These are phyloP conservation scores for Omphalotus guepiniiformis DNA, from an alignment of 768 basidiomycete genomes.

Conservation along the genomic window DNA sequence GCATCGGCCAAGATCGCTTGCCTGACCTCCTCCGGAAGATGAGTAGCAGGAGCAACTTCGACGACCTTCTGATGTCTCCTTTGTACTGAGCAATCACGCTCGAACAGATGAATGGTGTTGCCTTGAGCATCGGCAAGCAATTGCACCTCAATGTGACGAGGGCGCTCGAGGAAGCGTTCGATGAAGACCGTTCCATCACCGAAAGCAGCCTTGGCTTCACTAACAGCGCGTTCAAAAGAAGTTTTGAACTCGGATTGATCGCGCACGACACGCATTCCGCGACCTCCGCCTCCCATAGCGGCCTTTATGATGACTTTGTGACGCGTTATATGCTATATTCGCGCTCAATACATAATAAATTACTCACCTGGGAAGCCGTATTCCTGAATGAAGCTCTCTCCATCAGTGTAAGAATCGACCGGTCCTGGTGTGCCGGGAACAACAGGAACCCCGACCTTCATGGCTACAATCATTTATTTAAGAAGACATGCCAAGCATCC, in stretches of 20 bases:
- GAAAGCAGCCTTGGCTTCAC: constrained; percentile 94
- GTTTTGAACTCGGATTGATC: constrained; percentile 89
- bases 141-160: constrained; percentile 97
- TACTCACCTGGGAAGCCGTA: constrained; percentile 85
- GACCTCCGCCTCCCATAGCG: constrained; percentile 97
- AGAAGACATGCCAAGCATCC: constrained; percentile 9
- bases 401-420: constrained; percentile 74
- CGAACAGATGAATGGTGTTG: constrained; percentile 96
- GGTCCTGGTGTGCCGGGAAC: constrained; percentile 98
- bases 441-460: constrained; percentile 88
- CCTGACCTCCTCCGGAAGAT: constrained; percentile 86
- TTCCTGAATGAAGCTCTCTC: constrained; percentile 87
- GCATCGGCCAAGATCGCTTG: constrained; percentile 87
- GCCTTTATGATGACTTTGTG: constrained; percentile 95
- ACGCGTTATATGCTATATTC: neutral
- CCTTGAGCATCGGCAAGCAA: constrained; percentile 87
- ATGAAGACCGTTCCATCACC: constrained; percentile 99
- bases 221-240: constrained; percentile 87
- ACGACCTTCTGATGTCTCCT: constrained; percentile 98
- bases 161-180: constrained; percentile 94
- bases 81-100: constrained; percentile 99
- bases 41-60: constrained; percentile 95
- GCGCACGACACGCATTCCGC: constrained; percentile 98
- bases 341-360: neutral
- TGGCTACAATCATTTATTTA: constrained; percentile 45